Evolutionary conservation across 2,329 filamentous ascomycete species (phyloP).

Genomic region (Aspergillus pseudoterreus): DNA sequence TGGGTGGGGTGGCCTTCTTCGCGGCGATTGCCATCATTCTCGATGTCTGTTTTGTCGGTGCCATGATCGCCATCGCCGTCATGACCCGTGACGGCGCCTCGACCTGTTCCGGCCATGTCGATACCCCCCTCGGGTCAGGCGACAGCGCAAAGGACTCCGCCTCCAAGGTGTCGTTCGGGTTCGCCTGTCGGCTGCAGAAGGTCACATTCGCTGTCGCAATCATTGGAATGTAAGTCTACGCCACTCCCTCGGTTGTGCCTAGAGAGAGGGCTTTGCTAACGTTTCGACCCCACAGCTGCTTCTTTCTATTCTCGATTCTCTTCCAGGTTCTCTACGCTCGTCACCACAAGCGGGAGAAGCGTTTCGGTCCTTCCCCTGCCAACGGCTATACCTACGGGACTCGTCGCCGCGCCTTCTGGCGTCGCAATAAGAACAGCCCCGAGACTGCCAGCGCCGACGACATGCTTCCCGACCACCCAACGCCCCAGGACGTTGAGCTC

Average conservation of each 20-base stretch:
- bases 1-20: conserved; percentile 71
- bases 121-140: conserved; percentile 67
- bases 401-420: conserved; percentile 35
- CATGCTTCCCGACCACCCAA: conserved; percentile 36
- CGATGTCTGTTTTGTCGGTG: conserved; percentile 71
- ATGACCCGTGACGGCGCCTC: conserved; percentile 67
- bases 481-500: conserved; percentile 37
- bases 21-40: conserved; percentile 70
- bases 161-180: conserved; percentile 48
- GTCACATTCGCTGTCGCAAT: conserved; percentile 75
- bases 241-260: neutral
- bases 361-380: conserved; percentile 61
- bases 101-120: conserved; percentile 61
- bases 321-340: conserved; percentile 66
- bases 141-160: conserved; percentile 48
- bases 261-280: neutral
- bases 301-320: conserved; percentile 70
- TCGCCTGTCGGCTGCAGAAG: conserved; percentile 72
- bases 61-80: conserved; percentile 77
- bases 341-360: conserved; percentile 71
- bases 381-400: conserved; percentile 67
- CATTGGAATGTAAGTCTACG: conserved; percentile 62
- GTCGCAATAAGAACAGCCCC: conserved; percentile 43
- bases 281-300: conserved; percentile 48
- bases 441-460: conserved; percentile 31